These are phyloP conservation scores for Paramecium octaurelia DNA, from an alignment of 73 alveolate species.

Conservation along the genomic window DNA sequence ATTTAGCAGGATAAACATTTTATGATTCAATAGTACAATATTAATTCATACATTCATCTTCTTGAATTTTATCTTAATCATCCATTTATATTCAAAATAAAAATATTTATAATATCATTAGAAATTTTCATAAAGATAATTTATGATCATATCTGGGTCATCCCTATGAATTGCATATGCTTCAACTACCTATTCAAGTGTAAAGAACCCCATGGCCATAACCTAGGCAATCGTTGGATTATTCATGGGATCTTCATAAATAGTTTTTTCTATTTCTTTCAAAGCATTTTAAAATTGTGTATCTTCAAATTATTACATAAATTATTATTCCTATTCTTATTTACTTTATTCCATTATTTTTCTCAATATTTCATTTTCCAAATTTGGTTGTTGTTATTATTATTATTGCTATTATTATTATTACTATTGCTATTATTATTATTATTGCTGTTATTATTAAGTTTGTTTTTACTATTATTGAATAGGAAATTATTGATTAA, in stretches of 20 bases:
- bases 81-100: slow-evolving; percentile 21
- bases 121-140: slow-evolving; percentile 78
- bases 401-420: not conserved
- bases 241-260: slow-evolving; percentile 58
- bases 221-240: slow-evolving; percentile 57
- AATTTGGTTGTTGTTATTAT: not conserved
- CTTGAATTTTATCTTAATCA: slow-evolving; percentile 25
- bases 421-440: not conserved
- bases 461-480: not conserved
- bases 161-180: slow-evolving; percentile 90
- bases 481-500: not conserved
- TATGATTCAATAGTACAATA: not conserved
- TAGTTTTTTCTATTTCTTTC: slow-evolving; percentile 32
- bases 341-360: slow-evolving; percentile 16
- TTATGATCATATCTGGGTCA: slow-evolving; percentile 87
- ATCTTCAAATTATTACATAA: slow-evolving; percentile 60
- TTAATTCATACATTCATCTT: slow-evolving; percentile 48
- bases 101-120: slow-evolving; percentile 38
- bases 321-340: slow-evolving; percentile 40
- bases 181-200: slow-evolving; percentile 89
- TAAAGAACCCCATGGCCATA: slow-evolving; percentile 67
- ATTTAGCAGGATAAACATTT: slow-evolving; percentile 1
- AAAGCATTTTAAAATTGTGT: slow-evolving; percentile 67
- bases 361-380: not conserved
- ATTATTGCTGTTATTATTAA: not conserved